Conservation (phyloP, 2,329 filamentous ascomycete species). For the Aureobasidium melanogenum region DNA sequence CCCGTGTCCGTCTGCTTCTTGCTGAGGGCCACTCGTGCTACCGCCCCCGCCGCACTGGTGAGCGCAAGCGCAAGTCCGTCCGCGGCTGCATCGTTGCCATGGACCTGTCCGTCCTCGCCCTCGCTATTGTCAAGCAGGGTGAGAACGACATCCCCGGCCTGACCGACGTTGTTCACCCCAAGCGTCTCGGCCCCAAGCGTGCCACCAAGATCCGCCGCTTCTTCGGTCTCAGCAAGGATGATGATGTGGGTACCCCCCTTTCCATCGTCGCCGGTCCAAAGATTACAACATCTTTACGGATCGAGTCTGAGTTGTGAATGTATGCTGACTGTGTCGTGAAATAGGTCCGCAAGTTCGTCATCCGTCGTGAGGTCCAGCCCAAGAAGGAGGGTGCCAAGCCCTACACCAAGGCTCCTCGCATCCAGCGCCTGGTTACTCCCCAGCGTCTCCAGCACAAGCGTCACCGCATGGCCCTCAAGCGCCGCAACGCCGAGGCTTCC, state of each 20-base stretch:
- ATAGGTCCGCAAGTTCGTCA: conserved; percentile 98
- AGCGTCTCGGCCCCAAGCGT: conserved; percentile 98
- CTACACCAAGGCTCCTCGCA: conserved; percentile 99
- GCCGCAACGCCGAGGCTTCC: conserved; percentile 89
- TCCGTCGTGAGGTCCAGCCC: conserved; percentile 93
- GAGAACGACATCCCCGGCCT: conserved; percentile 88
- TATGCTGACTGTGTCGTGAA: conserved; percentile 18
- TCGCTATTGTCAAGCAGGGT: conserved; percentile 96
- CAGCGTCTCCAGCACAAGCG: conserved; percentile 99
- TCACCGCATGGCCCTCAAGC: conserved; percentile 95
- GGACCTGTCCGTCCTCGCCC: conserved; percentile 89
- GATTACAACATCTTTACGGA: conserved; percentile 20
- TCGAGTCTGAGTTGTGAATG: conserved; percentile 36
- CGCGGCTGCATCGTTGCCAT: conserved; percentile 97
- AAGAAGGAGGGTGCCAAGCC: conserved; percentile 96
- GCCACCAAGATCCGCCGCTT: conserved; percentile 99
- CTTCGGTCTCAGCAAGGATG: conserved; percentile 99
- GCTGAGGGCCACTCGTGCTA: conserved; percentile 98
- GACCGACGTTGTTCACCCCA: conserved; percentile 96
- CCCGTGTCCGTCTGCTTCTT: conserved; percentile 96
- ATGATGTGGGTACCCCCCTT: conserved; percentile 79
- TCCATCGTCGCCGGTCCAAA: conserved; percentile 51
- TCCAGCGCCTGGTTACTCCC: conserved; percentile 98
- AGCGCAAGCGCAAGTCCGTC: conserved; percentile 99
- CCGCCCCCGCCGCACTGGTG: conserved; percentile 91